phyloP scores from a whole-genome alignment of 106 monocot species.

The Dendrobium chrysotoxum region DNA sequence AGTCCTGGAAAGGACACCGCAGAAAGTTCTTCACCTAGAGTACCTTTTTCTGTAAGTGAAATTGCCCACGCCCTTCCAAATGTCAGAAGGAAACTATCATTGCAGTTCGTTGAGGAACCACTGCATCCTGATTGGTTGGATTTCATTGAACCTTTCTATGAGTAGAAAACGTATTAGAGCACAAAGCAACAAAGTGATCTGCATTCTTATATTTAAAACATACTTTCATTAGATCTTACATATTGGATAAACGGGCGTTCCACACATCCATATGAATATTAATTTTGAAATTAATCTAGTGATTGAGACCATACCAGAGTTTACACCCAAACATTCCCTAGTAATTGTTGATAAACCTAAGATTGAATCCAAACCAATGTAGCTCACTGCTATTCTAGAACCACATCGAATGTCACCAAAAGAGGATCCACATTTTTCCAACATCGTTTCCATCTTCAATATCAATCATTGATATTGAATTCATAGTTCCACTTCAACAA shows the following conservation, averaged over 20 bases:
- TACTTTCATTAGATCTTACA: not conserved
- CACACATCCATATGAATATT: not conserved
- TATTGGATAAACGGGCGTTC: not conserved
- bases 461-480: too few relatives aligned
- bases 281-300: too few relatives aligned
- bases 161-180: slow-evolving; percentile 1
- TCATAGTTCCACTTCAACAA: too few relatives aligned
- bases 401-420: too few relatives aligned
- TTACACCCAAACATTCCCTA: too few relatives aligned
- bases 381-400: too few relatives aligned
- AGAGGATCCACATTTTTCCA: too few relatives aligned
- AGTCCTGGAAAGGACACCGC: slow-evolving; percentile 44
- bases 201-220: not conserved
- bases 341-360: too few relatives aligned
- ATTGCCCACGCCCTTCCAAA: slow-evolving; percentile 82
- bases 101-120: slow-evolving; percentile 10
- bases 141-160: slow-evolving; percentile 25
- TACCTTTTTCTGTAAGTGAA: slow-evolving; percentile 52
- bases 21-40: slow-evolving; percentile 47
- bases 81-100: slow-evolving; percentile 55
- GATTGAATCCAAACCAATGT: too few relatives aligned
- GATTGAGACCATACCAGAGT: too few relatives aligned
- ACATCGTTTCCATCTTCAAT: too few relatives aligned
- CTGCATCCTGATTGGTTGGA: slow-evolving; percentile 15
- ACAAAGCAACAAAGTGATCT: not conserved